A percentile compares a stretch with the other conserved stretches of the same genome.
Evolutionary conservation across 2,329 filamentous ascomycete genomes (phyloP).

Genomic region (Byssothecium circinans): DNA sequence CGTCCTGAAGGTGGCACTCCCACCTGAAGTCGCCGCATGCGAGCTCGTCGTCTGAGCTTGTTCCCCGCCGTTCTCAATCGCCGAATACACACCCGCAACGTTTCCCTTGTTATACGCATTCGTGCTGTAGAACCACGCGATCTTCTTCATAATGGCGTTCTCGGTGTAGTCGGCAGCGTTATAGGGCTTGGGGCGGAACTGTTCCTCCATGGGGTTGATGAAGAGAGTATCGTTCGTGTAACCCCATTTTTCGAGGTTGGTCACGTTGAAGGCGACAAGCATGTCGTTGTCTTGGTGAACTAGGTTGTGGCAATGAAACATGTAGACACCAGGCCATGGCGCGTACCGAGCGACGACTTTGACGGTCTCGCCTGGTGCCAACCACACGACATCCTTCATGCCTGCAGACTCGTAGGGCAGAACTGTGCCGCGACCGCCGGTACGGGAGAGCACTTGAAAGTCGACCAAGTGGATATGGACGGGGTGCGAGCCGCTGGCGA

Average conservation of each 20-base stretch:
- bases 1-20: neutral
- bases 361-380: slow-evolving; percentile 51
- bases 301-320: slow-evolving; percentile 53
- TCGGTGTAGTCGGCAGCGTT: slow-evolving; percentile 26
- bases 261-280: slow-evolving; percentile 50
- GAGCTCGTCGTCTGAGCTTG: neutral
- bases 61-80: neutral
- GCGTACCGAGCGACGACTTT: slow-evolving; percentile 34
- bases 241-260: slow-evolving; percentile 38
- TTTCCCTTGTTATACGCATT: slow-evolving; percentile 32
- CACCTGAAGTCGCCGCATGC: neutral
- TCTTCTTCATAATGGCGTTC: slow-evolving; percentile 29
- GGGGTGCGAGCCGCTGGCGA: slow-evolving; percentile 57
- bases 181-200: slow-evolving; percentile 30
- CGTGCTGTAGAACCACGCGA: slow-evolving; percentile 34
- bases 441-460: slow-evolving; percentile 57
- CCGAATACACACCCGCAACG: slow-evolving; percentile 6
- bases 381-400: slow-evolving; percentile 61
- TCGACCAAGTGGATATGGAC: slow-evolving; percentile 63
- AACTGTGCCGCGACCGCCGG: slow-evolving; percentile 47
- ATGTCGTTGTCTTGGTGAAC: slow-evolving; percentile 51
- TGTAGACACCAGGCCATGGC: slow-evolving; percentile 53
- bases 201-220: slow-evolving; percentile 35
- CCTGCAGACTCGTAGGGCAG: slow-evolving; percentile 57
- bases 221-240: slow-evolving; percentile 36